A percentile compares a stretch with the other conserved stretches of the same genome.
These are phyloP conservation scores for Paraphoma chrysanthemicola DNA, from an alignment of 2,329 filamentous ascomycete genomes.

Conservation along the genomic window DNA sequence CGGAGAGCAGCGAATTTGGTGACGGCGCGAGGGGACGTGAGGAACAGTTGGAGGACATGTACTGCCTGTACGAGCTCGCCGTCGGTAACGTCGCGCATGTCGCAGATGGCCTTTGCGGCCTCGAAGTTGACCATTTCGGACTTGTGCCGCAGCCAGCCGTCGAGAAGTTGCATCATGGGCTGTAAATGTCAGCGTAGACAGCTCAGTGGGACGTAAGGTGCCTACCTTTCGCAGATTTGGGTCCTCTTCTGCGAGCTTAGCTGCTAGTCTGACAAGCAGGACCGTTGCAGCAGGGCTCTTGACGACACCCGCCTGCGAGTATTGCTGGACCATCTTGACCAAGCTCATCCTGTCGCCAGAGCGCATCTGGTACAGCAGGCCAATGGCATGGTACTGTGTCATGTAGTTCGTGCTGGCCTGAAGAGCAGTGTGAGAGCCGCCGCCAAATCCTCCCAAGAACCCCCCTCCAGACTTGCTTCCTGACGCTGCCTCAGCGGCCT, in stretches of 20 bases:
- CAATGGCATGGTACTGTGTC: constrained; percentile 98
- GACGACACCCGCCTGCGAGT: constrained; percentile 86
- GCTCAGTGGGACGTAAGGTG: no score
- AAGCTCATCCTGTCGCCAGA: constrained; percentile 97
- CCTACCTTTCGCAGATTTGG: constrained; percentile 73
- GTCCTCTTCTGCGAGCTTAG: constrained; percentile 94
- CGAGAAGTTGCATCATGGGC: constrained; percentile 96
- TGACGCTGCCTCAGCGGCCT: constrained; percentile 95
- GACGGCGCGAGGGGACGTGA: constrained; percentile 92
- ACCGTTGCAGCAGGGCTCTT: constrained; percentile 94
- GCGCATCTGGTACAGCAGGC: constrained; percentile 96
- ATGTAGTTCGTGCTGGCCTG: constrained; percentile 83
- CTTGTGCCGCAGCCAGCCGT: constrained; percentile 97
- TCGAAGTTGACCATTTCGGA: constrained; percentile 95
- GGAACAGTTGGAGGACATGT: constrained; percentile 93
- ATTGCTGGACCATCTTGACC: constrained; percentile 99
- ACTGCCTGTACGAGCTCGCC: constrained; percentile 90
- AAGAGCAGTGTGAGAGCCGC: constrained; percentile 75
- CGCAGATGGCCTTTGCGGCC: constrained; percentile 96
- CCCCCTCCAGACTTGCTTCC: constrained; percentile 87
- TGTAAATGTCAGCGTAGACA: constrained; percentile 20
- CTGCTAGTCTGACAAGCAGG: constrained; percentile 89
- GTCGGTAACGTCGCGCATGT: constrained; percentile 91
- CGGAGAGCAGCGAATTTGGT: constrained; percentile 98
- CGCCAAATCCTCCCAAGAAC: constrained; percentile 91